Evolutionary conservation across 371 early-diverging fungal genomes (phyloP), one percentile per base, ranked within the genome.

Genomic region (Nematocida ausubeli): DNA sequence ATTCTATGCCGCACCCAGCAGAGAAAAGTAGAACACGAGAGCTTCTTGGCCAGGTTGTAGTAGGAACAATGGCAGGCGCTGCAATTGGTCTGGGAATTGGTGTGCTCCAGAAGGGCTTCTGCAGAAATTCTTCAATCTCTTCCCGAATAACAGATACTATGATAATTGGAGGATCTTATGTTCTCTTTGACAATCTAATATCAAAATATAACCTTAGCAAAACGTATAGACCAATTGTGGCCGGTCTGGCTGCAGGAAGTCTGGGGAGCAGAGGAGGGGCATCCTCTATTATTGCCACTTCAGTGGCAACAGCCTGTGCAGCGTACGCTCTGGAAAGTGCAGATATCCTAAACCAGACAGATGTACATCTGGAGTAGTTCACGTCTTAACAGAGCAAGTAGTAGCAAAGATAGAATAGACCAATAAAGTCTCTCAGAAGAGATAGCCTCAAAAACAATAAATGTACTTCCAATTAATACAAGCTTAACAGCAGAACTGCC

Each of bases 111-210:
- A 70, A 44, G 24, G 47, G 19, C 0, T 26, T 70, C 19, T 35
- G 12, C 30, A 39, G 70, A 57, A 70, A 70, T 16, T 9, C 57
- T 22, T 56, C 57, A 16, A 57, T 70, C 39, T 22, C 32, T n/a
- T 22, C 14, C 16, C 14, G 58, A 28, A 24, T 51, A 28, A 37
- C 42, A 4, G 70, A 70, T 44, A n/a, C 51, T 0, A 30, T 70
- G 56, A 57, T 70, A 6, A 63, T 70, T 19, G 58, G 70, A 32
- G 70, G 70, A 0, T 26, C 58, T 37, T 70, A 70, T 30, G 70
- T 58, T 19, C 32, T 70, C 9, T 26, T 51, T 16, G 70, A 70
- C 35, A 30, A 22, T 19, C 35, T 51, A n/a, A 14, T 70, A 28
- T 57, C 57, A 7, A 70, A 70, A n/a, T 70, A 51, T 28, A 44